phyloP scores from a whole-genome alignment of 805 yeast genomes.

The Starmerella bombi region DNA sequence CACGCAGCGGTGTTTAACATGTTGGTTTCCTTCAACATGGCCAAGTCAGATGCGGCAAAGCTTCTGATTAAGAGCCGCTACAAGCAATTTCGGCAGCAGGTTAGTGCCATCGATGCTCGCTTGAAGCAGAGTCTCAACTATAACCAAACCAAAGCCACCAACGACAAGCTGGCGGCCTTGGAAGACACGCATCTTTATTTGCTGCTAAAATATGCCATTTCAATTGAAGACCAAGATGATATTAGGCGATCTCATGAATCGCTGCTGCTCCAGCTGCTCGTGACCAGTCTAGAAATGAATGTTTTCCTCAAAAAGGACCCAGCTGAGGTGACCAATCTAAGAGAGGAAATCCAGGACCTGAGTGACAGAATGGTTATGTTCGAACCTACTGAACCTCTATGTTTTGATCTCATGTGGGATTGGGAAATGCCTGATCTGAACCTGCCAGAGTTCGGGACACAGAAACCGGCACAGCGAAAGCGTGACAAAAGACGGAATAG shows the following conservation, averaged over 20 bases:
- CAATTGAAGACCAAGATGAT: conserved; percentile 48
- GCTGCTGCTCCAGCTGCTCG: conserved; percentile 42
- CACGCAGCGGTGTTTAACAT: background rate
- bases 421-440: conserved; percentile 50
- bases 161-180: conserved; percentile 35
- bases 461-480: no score
- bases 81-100: conserved; percentile 19
- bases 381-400: conserved; percentile 43
- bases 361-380: conserved; percentile 63
- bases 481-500: background rate
- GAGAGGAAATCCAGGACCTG: conserved; percentile 38
- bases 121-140: conserved; percentile 19
- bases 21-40: background rate
- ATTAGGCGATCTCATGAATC: conserved; percentile 48
- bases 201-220: conserved; percentile 44
- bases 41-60: conserved; percentile 14
- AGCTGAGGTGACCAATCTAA: conserved; percentile 4
- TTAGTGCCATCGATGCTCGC: conserved; percentile 21
- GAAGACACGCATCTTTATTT: conserved; percentile 38
- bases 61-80: conserved; percentile 21
- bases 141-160: conserved; percentile 9
- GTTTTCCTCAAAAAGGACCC: conserved; percentile 5
- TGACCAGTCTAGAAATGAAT: conserved; percentile 37
- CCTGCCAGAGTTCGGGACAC: conserved; percentile 32
- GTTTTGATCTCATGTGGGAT: conserved; percentile 26